Evolutionary conservation across 345 rosid species (phyloP).

Genomic region (Euphorbia tirucalli): DNA sequence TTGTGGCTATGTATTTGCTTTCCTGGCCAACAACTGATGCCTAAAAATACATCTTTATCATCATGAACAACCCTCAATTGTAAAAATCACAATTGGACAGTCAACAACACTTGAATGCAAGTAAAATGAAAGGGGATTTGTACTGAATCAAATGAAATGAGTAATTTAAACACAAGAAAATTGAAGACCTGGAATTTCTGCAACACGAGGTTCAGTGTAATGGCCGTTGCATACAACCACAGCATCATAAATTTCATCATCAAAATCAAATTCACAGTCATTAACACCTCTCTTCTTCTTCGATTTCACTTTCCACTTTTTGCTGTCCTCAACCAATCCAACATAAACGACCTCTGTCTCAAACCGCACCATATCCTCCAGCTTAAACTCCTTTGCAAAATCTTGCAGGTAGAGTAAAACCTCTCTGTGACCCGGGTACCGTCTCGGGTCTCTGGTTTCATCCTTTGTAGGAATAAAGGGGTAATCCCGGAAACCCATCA

Average conservation of each 20-base stretch:
- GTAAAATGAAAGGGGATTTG: too few relatives aligned
- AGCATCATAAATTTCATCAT: slow-evolving; percentile 57
- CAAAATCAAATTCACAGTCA: slow-evolving; percentile 1
- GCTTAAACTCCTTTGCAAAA: slow-evolving; percentile 56
- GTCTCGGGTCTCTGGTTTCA: slow-evolving; percentile 50
- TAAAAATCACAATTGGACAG: too few relatives aligned
- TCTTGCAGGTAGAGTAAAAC: slow-evolving; percentile 58
- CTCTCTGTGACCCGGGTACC: slow-evolving; percentile 69
- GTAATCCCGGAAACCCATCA: slow-evolving; percentile 71
- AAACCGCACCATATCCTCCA: slow-evolving; percentile 57
- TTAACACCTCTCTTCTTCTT: slow-evolving; percentile 21
- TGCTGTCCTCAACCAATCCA: slow-evolving; percentile 24
- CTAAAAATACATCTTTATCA: slow-evolving; percentile 42
- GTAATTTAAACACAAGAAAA: too few relatives aligned
- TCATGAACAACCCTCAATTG: too few relatives aligned
- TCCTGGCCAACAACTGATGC: slow-evolving; percentile 81
- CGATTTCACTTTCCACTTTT: slow-evolving; percentile 58
- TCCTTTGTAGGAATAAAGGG: slow-evolving; percentile 46
- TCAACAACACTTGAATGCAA: too few relatives aligned
- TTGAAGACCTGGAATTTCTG: slow-evolving; percentile 56
- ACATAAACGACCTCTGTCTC: slow-evolving; percentile 54
- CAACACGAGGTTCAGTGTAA: slow-evolving; percentile 60
- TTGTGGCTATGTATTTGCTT: slow-evolving; percentile 88
- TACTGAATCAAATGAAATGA: too few relatives aligned
- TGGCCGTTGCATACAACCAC: slow-evolving; percentile 74